Base-by-base conservation (phyloP, 164 flowering plant species). In the Litsea cubeba region DNA sequence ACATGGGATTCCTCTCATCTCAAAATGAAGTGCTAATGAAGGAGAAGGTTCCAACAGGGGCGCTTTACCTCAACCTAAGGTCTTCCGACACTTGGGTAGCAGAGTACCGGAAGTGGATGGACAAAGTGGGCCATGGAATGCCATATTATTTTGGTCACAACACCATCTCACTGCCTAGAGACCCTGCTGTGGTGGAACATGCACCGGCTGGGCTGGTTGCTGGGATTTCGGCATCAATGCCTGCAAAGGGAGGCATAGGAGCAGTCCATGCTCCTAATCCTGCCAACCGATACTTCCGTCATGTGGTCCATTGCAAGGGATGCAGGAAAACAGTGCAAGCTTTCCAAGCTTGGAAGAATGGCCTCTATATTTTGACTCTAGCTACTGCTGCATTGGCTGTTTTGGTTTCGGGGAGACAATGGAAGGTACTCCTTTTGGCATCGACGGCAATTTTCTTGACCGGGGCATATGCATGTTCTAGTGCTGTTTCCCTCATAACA, bases 1-100 rank as follows among this genome's bases (percentile, higher is more conserved):
- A 95, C 71, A 95, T 95, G 99, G 99, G 99, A 4, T 95, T 95
- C 68, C 89, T 95, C 1, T 95, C 99, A 20, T 95, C 99, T 22
- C 99, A 95, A 67, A 95, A 95, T 74, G 97, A 91, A 79, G 82
- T 85, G 50, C 83, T 95, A 12, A 81, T 93, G 77, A 91, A 84
- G 75, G 98, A 89, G 76, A 91, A 88, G 63, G 88, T 89, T 23
- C 98, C 99, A 17, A 93, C 97, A 4, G 90, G 84, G 75, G 79
- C 87, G 58, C 76, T 95, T 26, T 95, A 95, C 77, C 82, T 95
- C 6, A 93, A 89, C 62, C 58, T 95, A 57, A 87, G 71, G 77
- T 95, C 97, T 6, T 92, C 93, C 1, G 99, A 95, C 72, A 90
- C 91, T 50, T 95, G 95, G 96, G 99, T 93, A 0, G 87, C 90